Conservation (phyloP, 2,329 filamentous ascomycete species). For the Trichoderma gracile region DNA sequence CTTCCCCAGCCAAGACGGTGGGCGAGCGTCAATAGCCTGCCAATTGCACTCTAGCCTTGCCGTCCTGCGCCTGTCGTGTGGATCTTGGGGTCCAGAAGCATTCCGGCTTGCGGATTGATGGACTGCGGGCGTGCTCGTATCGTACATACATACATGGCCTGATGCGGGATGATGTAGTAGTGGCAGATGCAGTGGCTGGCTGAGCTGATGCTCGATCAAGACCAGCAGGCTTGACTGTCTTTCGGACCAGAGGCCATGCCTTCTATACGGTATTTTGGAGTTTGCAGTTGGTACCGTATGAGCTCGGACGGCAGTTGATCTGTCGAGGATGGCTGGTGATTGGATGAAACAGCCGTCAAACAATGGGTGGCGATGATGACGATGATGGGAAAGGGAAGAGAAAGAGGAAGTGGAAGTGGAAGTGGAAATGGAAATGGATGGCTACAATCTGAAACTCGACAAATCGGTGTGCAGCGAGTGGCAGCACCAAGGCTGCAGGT, state of each 20-base stretch:
- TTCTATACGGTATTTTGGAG: too few relatives aligned
- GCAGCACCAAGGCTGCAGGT: slow-evolving; percentile 9
- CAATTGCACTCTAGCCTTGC: slow-evolving; percentile 10
- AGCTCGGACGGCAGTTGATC: too few relatives aligned
- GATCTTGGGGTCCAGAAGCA: background rate
- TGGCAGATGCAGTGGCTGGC: too few relatives aligned
- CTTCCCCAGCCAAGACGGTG: background rate
- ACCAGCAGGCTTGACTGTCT: too few relatives aligned
- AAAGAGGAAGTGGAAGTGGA: background rate
- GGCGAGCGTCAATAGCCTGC: background rate
- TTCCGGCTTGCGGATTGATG: background rate
- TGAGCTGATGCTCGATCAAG: too few relatives aligned
- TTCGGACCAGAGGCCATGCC: too few relatives aligned
- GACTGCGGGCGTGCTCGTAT: background rate
- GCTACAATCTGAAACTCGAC: slow-evolving; percentile 1
- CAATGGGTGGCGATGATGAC: too few relatives aligned
- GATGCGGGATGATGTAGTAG: too few relatives aligned
- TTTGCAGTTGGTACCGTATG: too few relatives aligned
- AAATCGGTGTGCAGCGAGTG: background rate
- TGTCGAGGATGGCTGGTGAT: background rate
- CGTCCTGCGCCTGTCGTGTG: background rate
- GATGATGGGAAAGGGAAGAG: background rate
- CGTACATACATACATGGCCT: background rate
- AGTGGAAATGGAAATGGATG: background rate
- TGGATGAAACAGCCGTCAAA: background rate